These are phyloP conservation scores for Xylaria curta DNA, from an alignment of 495 filamentous ascomycete species.

Conservation along the genomic window DNA sequence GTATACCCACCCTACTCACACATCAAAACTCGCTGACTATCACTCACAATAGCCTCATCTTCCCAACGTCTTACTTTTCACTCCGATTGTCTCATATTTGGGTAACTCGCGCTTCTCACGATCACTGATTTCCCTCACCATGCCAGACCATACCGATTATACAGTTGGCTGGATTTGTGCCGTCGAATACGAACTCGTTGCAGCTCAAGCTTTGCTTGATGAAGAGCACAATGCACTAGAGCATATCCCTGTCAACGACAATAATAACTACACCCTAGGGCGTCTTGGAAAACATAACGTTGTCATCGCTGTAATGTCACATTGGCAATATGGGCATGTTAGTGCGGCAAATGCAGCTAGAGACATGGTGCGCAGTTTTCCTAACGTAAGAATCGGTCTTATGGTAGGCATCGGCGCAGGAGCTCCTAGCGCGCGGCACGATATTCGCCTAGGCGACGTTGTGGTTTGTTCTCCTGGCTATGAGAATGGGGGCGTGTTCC, in stretches of 20 bases:
- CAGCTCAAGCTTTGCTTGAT: conserved; percentile 56
- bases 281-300: conserved; percentile 31
- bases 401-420: conserved; percentile 59
- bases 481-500: conserved; percentile 41
- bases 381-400: conserved; percentile 47
- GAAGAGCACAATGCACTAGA: conserved; percentile 31
- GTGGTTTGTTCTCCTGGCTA: conserved; percentile 44
- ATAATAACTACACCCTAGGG: conserved; percentile 17
- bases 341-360: conserved; percentile 40
- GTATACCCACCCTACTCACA: not conserved
- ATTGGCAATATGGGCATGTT: conserved; percentile 47
- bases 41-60: not conserved
- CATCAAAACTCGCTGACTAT: not conserved
- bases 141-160: conserved; percentile 42
- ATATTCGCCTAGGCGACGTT: conserved; percentile 55
- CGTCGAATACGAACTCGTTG: conserved; percentile 50
- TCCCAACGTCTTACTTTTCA: not conserved
- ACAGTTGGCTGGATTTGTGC: conserved; percentile 60
- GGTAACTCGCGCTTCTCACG: not conserved
- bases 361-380: conserved; percentile 50
- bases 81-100: not conserved
- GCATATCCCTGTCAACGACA: not conserved
- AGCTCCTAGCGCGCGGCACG: conserved; percentile 38
- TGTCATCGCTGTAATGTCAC: conserved; percentile 49
- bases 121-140: not conserved